Percentiles rank a stretch among this genome's conserved stretches.
Evolutionary conservation across 2,329 filamentous ascomycete species (phyloP).

Genomic region (Penicillium rolfsii): DNA sequence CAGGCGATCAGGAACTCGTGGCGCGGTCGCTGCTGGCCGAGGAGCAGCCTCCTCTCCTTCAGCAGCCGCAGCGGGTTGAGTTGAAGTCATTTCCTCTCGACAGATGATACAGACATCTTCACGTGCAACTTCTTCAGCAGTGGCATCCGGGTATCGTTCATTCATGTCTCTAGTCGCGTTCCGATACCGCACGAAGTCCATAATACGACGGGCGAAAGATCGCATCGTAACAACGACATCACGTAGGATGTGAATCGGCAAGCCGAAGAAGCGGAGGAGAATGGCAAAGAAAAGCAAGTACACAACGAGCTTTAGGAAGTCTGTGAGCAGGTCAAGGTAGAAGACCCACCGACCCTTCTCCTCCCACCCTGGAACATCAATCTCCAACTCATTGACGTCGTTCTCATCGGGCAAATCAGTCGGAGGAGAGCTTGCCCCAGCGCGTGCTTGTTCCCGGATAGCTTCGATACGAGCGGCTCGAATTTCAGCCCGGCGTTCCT

Average conservation of each 20-base stretch:
- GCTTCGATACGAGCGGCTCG: constrained; percentile 56
- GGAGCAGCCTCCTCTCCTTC: constrained; percentile 37
- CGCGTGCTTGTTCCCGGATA: constrained; percentile 42
- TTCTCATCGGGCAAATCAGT: constrained; percentile 65
- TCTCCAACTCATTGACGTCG: constrained; percentile 88
- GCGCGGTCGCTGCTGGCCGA: constrained; percentile 28
- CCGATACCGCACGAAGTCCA: constrained; percentile 84
- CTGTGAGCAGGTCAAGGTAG: constrained; percentile 81
- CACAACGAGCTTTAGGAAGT: constrained; percentile 87
- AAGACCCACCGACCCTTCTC: constrained; percentile 92
- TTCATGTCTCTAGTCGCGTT: constrained; percentile 95
- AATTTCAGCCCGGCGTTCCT: constrained; percentile 70
- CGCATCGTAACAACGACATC: constrained; percentile 93
- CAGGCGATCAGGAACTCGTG: constrained; percentile 71
- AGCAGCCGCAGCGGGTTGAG: constrained; percentile 59
- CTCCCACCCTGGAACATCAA: constrained; percentile 95
- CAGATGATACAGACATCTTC: constrained; percentile 98
- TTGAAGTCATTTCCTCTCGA: constrained; percentile 90
- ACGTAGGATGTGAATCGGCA: constrained; percentile 94
- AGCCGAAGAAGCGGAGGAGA: constrained; percentile 87
- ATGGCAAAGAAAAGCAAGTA: constrained; percentile 93
- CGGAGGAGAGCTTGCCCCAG: constrained; percentile 40
- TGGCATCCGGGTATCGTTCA: constrained; percentile 84
- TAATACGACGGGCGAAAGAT: constrained; percentile 87
- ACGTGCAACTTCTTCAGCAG: constrained; percentile 76